Evolutionary conservation across 139 green algal genomes (phyloP), one percentile per base, ranked within the genome.

Genomic region (Tetraselmis striata): DNA sequence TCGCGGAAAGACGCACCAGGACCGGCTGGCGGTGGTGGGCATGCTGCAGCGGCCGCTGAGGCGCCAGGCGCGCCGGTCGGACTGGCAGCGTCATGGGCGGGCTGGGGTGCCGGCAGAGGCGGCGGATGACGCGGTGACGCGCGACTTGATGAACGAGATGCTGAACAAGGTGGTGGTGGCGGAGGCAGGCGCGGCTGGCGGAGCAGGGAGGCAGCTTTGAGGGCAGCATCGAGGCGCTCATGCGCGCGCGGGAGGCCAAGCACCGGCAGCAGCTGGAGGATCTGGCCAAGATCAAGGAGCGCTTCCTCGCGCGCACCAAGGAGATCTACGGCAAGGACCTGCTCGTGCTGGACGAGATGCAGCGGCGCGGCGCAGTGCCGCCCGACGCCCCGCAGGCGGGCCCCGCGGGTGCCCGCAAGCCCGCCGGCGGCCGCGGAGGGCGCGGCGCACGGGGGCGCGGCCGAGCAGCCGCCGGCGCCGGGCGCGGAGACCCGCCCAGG

Each of bases 231-330:
- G 77, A 80, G 28, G 28, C 27, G 30, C 77, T 80, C 18, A 58
- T 58, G 77, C 29, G 27, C 30, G 79, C 79, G 29, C 79, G 79
- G 22, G 74, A 23, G 23, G 79, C 79, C 31, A 82, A 82, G 79
- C 79, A 82, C 79, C 32, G 58, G 2, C 25, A 77, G 23, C 79
- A 82, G 31, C 30, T 82, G 31, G 79, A 82, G 79, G 79, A 82
- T 31, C 30, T 82, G 11, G 26, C 76, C 11, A 75, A 28, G 18
- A 82, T 82, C 25, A 82, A 82, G 31, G 79, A 76, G 32, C 79
- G 79, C 45, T 82, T 82, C 27, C 25, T 82, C 27, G 5, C 81
- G 31, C 30, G 31, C 31, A 82, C 79, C 30, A 30, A 29, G 27
- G 79, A 82, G 31, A 78, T 78, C 23, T 82, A 78, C 58, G 79